Percentiles rank a stretch among this genome's conserved stretches.
Evolutionary conservation across 306 rosid species (phyloP).

Genomic region (Hippophae rhamnoides): DNA sequence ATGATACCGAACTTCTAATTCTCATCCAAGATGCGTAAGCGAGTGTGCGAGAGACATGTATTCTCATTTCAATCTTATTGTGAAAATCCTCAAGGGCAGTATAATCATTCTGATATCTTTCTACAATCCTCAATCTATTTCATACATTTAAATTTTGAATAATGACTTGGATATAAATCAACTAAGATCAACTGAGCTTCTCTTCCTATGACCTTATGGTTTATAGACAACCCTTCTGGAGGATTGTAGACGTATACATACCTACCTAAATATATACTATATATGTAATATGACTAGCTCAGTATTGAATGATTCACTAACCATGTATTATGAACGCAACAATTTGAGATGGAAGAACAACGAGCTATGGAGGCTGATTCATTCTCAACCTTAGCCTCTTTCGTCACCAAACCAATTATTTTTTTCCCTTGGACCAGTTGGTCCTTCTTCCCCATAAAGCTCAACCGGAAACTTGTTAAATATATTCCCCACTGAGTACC

Average conservation of each 20-base stretch:
- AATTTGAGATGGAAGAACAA: not conserved
- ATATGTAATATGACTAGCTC: not conserved
- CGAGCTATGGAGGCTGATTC: not conserved
- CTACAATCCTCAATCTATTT: not conserved
- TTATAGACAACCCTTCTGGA: not conserved
- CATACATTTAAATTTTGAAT: not conserved
- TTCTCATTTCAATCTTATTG: not conserved
- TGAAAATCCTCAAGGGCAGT: not conserved
- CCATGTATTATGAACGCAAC: constrained; percentile 3
- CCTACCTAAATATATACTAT: no score
- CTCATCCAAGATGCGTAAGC: not conserved
- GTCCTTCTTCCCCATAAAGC: constrained; percentile 49
- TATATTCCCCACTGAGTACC: constrained; percentile 20
- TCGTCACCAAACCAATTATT: constrained; percentile 56
- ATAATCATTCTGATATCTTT: not conserved
- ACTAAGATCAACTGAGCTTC: not conserved
- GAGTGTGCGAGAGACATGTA: not conserved
- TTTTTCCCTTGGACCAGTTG: constrained; percentile 65
- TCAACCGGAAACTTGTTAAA: constrained; percentile 35
- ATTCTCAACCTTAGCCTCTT: constrained; percentile 18
- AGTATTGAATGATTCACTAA: not conserved
- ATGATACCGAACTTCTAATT: no score
- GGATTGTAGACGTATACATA: not conserved
- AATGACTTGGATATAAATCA: not conserved
- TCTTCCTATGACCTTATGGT: not conserved